Evolutionary conservation across 345 rosid genomes (phyloP), one percentile per base, ranked within the genome.

Genomic region (Jatropha curcas): DNA sequence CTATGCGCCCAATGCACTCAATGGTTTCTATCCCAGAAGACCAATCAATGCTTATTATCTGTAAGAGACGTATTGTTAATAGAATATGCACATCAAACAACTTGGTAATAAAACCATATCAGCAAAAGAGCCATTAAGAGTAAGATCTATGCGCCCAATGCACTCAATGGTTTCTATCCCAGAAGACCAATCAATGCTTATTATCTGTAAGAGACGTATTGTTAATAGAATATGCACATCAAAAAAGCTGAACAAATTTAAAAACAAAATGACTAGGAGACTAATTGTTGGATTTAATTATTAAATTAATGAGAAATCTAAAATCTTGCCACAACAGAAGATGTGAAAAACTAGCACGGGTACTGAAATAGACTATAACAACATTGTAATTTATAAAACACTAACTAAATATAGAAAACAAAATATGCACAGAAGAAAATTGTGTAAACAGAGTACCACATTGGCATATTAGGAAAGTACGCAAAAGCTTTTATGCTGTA

Each of bases 81-180:
- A 20, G 27, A 57, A 56, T 62, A 34, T 5, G 24, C 25, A 48
- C 68, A 37, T 31, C 45, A 65, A n/a, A n/a, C n/a, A n/a, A 60
- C 65, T 73, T 55, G 43, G 45, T 61, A 73, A 28, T 16, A 68
- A 25, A 55, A 57, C 74, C 77, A 78, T 73, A 63, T 78, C 81
- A 63, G 81, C 77, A 73, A 78, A 78, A 25, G 81, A 73, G 14
- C 81, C 81, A 73, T 68, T 25, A 28, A 78, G 81, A 22, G 81
- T 73, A 41, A 78, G 77, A 57, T 78, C 81, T 20, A 64, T 34
- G 19, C 81, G 81, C 61, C 74, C 67, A 33, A 27, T 53, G 70
- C 77, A 73, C 60, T 78, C 63, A n/a, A 78, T 60, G 62, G 43
- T 30, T 34, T 51, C 69, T n/a, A 78, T 68, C 24, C 81, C 81